Evolutionary conservation across 495 filamentous ascomycete genomes (phyloP), one percentile per base, ranked within the genome.

Genomic region (Aspergillus conjunctus): DNA sequence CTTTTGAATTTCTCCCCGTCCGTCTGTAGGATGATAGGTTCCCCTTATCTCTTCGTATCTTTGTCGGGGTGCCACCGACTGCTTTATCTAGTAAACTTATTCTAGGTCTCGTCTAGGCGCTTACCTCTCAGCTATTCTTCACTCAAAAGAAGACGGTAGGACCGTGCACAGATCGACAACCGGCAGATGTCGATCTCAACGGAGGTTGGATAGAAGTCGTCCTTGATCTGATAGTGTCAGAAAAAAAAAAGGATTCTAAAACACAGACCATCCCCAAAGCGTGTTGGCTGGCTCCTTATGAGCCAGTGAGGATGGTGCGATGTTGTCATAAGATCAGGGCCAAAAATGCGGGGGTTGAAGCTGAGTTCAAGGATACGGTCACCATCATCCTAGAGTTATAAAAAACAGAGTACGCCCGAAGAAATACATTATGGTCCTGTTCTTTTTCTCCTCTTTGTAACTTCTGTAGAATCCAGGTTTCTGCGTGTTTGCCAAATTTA

Each of bases 91-190:
- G 51, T 5, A 21, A 7, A 43, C 22, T 45, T 55, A 21, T 22
- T 11, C 17, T 17, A 33, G 43, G 20, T 6, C n/a, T 43, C 18
- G 18, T 37, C 37, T 39, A 39, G 1, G 31, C 26, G 26, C 5
- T 26, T 2, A 26, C 14, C 17, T 14, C 31, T 12, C 46, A n/a
- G 43, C 32, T 4, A 22, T 30, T 48, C 46, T 41, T 45, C 20
- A 46, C 14, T 20, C n/a, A 22, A 45, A 20, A 11, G 45, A n/a
- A 14, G 7, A n/a, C 33, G 9, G 43, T 32, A 55, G 50, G 56
- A 46, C 64, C 57, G 56, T 62, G 59, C 64, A 59, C 46, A 31
- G 59, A 66, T 66, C 56, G 53, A 56, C 60, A 58, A 31, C 39
- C 31, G 51, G 48, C 44, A 53, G 52, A 44, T 31, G 57, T 18